phyloP scores from a whole-genome alignment of 1,284 basidiomycete species.

The Sporisorium exsertum region DNA sequence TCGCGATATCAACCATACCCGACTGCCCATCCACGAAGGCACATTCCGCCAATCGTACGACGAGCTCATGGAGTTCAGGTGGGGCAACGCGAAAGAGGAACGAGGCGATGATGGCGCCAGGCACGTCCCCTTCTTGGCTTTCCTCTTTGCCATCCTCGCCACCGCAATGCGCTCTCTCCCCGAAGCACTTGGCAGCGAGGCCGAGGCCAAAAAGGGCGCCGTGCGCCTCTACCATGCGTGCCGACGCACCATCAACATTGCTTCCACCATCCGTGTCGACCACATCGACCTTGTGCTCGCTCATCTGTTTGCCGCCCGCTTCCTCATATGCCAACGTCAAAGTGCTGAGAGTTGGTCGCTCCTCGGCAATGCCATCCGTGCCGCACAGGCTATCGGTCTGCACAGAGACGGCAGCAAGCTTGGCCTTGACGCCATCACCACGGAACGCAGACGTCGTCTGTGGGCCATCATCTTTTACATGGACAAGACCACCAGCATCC shows the following conservation, averaged over 20 bases:
- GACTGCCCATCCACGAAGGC: conserved; percentile 88
- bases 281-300: conserved; percentile 66
- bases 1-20: conserved; percentile 84
- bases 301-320: conserved; percentile 76
- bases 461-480: conserved; percentile 95
- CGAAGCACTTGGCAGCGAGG: conserved; percentile 72
- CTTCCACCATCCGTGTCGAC: conserved; percentile 61
- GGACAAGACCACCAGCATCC: conserved; percentile 87
- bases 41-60: conserved; percentile 85
- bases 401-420: conserved; percentile 86
- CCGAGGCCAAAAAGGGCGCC: conserved; percentile 58
- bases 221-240: conserved; percentile 76
- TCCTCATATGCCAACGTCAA: conserved; percentile 86
- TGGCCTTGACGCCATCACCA: conserved; percentile 75
- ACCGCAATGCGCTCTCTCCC: conserved; percentile 87
- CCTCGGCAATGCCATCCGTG: conserved; percentile 88
- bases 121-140: conserved; percentile 85
- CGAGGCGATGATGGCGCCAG: conserved; percentile 74
- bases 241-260: conserved; percentile 58
- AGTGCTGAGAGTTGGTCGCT: conserved; percentile 96
- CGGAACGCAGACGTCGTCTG: conserved; percentile 88
- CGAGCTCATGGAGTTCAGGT: conserved; percentile 76
- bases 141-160: conserved; percentile 92
- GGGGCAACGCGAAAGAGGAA: conserved; percentile 56
- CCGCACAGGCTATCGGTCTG: conserved; percentile 91